Percentiles rank a stretch among this genome's conserved stretches.
Conservation (phyloP, 805 yeast species). For the Ogataea trehaloabstinens region DNA sequence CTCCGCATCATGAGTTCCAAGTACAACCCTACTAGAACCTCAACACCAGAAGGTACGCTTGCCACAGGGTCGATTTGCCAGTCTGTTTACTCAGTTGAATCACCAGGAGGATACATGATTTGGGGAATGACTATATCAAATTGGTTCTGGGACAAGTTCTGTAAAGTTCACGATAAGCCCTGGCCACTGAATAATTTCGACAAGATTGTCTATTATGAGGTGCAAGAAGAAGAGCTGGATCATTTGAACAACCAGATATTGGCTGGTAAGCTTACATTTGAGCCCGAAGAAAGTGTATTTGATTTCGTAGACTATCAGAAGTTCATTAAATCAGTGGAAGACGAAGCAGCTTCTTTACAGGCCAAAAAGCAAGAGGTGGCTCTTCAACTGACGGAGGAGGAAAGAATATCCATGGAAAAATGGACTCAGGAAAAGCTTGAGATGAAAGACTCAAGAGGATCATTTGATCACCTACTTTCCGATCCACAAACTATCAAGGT, state of each 20-base stretch:
- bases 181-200: slow-evolving; percentile 94
- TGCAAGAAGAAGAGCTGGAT: slow-evolving; percentile 28
- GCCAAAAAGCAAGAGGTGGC: slow-evolving; percentile 61
- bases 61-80: slow-evolving; percentile 98
- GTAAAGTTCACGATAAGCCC: slow-evolving; percentile 55
- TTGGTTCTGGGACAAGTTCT: slow-evolving; percentile 85
- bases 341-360: slow-evolving; percentile 23
- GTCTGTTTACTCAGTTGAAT: slow-evolving; percentile 97
- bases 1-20: slow-evolving; percentile 89
- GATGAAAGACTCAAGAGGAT: slow-evolving; percentile 24
- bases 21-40: slow-evolving; percentile 94
- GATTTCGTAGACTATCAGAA: slow-evolving; percentile 32
- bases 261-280: slow-evolving; percentile 29
- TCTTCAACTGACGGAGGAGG: slow-evolving; percentile 76
- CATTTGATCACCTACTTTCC: slow-evolving; percentile 3
- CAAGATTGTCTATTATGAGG: slow-evolving; percentile 61
- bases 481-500: slow-evolving; percentile 75
- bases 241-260: slow-evolving; percentile 29
- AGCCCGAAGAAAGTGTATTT: slow-evolving; percentile 29
- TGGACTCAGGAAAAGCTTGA: slow-evolving; percentile 46
- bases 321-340: slow-evolving; percentile 29
- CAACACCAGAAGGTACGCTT: slow-evolving; percentile 93
- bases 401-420: slow-evolving; percentile 54
- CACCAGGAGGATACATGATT: slow-evolving; percentile 98
- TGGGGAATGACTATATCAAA: slow-evolving; percentile 96